Base-by-base conservation (phyloP, 768 basidiomycete genomes). In the Naganishia randhawae region DNA sequence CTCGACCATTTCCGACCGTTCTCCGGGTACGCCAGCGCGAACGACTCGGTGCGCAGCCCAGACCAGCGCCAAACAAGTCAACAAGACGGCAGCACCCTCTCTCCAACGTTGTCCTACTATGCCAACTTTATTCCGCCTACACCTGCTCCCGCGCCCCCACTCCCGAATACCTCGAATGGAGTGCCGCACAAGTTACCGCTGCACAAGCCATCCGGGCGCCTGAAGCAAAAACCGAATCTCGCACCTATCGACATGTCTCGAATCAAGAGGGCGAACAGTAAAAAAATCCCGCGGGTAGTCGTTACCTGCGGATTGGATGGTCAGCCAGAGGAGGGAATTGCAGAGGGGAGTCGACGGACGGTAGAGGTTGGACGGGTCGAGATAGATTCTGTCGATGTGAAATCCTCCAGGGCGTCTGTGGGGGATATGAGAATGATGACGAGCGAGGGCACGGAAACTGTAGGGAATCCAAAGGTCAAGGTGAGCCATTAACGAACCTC, bases 41-140 rank as follows among this genome's bases (percentile, higher is more conserved):
- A 14, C n/a, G 37, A 42, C 11, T 14, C 39, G 16, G 37, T 11
- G 10, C 22, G 22, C 11, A 35, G 27, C 6, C 37, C 25, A 25
- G 32, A 17, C n/a, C 54, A 35, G 9, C 54, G 27, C 19, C 16
- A 37, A 22, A 22, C 54, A 35, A 42, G n/a, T 1, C 37, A 35
- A 61, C 57, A 61, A 29, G 35, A 22, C 1, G 41, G 25, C 22
- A 50, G 39, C 50, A 45, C 62, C 45, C 67, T 57, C 8, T 68
- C 67, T 17, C 67, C 67, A 17, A 68, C 67, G 1, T 27, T 68
- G 13, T 68, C 67, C 8, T 68, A 68, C 57, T 68, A 68, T 37
- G 61, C 67, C 13, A 22, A 63, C 25, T 63, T 63, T 42, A 48
- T 68, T 29, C 57, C 67, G 14, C 33, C 57, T 7, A 68, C 67